Conservation (phyloP, 2,329 filamentous ascomycete species). For the Exophiala aquamarina region DNA sequence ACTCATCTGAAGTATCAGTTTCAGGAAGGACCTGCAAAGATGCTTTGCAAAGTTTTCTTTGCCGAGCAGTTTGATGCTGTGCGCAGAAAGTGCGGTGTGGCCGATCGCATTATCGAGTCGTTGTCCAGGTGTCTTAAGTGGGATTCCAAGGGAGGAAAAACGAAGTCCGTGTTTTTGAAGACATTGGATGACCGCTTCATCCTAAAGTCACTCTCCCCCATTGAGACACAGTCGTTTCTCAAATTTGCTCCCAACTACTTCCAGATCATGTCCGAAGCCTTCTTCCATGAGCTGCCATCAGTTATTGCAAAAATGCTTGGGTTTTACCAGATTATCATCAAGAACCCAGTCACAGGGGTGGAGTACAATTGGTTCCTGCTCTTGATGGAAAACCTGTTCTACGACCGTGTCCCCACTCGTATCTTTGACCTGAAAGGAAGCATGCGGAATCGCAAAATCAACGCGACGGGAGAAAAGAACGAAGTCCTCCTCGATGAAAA, state of each 20-base stretch:
- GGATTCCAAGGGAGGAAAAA: conserved; percentile 97
- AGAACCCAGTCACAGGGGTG: conserved; percentile 84
- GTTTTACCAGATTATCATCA: conserved; percentile 96
- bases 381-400: conserved; percentile 97
- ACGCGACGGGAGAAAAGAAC: conserved; percentile 91
- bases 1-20: conserved; percentile 97
- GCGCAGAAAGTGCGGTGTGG: conserved; percentile 85
- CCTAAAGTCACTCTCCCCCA: conserved; percentile 83
- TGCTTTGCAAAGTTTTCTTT: conserved; percentile 98
- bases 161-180: conserved; percentile 95
- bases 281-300: conserved; percentile 92
- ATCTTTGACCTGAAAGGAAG: conserved; percentile 96
- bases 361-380: conserved; percentile 94
- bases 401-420: conserved; percentile 84
- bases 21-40: conserved; percentile 86
- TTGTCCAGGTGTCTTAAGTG: conserved; percentile 94
- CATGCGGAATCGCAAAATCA: conserved; percentile 97
- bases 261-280: conserved; percentile 90
- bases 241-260: conserved; percentile 97
- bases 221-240: conserved; percentile 91
- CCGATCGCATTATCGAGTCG: conserved; percentile 92
- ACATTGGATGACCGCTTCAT: conserved; percentile 93
- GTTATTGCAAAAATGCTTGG: conserved; percentile 99
- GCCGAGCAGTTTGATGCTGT: conserved; percentile 97
- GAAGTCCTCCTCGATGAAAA: conserved; percentile 97